A percentile compares a stretch with the other conserved stretches of the same genome.
Evolutionary conservation across 2,329 filamentous ascomycete genomes (phyloP).

Genomic region (Aspergillus sp.): DNA sequence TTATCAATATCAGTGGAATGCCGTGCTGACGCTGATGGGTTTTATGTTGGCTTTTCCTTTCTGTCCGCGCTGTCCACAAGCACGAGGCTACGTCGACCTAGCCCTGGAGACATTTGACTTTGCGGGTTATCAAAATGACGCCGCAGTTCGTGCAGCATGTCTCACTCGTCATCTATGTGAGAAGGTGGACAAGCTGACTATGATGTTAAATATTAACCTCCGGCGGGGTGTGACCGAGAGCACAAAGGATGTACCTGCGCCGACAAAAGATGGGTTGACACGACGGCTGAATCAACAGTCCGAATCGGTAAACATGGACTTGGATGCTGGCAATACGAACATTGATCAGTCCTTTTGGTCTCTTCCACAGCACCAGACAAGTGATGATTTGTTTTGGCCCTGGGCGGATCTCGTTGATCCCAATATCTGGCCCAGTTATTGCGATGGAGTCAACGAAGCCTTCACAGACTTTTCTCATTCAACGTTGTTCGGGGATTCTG

Average conservation of each 20-base stretch:
- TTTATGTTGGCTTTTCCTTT: conserved; percentile 24
- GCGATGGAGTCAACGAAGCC: conserved; percentile 17
- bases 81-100: conserved; percentile 12
- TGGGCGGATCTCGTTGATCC: conserved; percentile 17
- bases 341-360: neutral
- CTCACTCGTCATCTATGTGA: neutral
- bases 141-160: conserved; percentile 3
- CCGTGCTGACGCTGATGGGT: conserved; percentile 21
- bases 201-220: neutral
- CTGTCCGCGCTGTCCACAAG: conserved; percentile 13
- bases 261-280: too few species aligned
- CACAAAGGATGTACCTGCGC: too few species aligned
- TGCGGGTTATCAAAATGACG: conserved; percentile 3
- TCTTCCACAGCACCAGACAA: neutral
- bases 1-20: conserved; percentile 26
- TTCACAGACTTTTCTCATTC: conserved; percentile 3
- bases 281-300: too few species aligned
- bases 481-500: too few species aligned
- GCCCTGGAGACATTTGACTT: conserved; percentile 19
- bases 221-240: neutral
- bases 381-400: conserved; percentile 9
- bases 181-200: neutral
- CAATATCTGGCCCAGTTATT: conserved; percentile 18
- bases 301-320: too few species aligned
- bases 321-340: too few species aligned